Evolutionary conservation across 2,329 filamentous ascomycete species (phyloP).

Genomic region (Monosporascus cannonballus): DNA sequence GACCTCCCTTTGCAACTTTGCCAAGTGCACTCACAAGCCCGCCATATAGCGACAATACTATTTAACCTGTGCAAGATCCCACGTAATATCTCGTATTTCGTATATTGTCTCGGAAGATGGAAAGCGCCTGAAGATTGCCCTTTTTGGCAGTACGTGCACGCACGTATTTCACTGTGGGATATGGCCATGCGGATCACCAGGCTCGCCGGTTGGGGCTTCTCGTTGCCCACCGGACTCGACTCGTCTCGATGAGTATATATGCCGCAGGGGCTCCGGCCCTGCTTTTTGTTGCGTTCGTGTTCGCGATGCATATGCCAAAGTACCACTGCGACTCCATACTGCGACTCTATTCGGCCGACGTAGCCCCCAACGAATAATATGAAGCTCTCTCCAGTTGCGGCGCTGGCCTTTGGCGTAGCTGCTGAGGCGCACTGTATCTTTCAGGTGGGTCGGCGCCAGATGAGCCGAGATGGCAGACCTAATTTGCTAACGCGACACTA

Average conservation of each 20-base stretch:
- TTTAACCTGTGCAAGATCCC: too few relatives aligned
- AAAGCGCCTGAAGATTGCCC: background rate
- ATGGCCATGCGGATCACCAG: background rate
- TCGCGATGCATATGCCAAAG: background rate
- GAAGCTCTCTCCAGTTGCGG: constrained; percentile 30
- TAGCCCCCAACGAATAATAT: constrained; percentile 17
- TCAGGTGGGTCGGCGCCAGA: constrained; percentile 24
- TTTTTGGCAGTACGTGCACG: background rate
- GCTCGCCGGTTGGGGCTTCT: background rate
- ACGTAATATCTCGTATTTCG: background rate
- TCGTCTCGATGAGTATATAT: background rate
- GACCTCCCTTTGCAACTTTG: background rate
- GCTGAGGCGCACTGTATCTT: constrained; percentile 37
- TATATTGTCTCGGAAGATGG: background rate
- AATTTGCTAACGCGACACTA: constrained; percentile 13
- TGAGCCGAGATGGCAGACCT: background rate
- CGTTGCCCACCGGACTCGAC: background rate
- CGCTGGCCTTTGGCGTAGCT: constrained; percentile 28
- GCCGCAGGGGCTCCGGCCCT: background rate
- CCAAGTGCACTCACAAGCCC: background rate
- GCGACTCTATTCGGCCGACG: background rate
- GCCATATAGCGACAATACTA: background rate
- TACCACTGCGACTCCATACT: background rate
- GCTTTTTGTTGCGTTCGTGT: background rate
- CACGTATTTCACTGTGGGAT: background rate